Evolutionary conservation across 2,329 filamentous ascomycete species (phyloP).

Genomic region (Pseudocercospora crystallina): DNA sequence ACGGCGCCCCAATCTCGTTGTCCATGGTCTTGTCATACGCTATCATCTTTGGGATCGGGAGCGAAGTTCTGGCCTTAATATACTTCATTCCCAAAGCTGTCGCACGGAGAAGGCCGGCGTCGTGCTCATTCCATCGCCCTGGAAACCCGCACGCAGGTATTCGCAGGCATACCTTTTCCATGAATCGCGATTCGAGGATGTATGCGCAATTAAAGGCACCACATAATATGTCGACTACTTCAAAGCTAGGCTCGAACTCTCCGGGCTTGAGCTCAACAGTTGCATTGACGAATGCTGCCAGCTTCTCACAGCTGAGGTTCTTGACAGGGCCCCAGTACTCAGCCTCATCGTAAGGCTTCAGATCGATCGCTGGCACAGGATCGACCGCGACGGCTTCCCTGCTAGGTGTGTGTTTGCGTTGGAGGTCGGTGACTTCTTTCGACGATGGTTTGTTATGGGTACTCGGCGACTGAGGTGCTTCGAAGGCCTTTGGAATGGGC

Average conservation of each 20-base stretch:
- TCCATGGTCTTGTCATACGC: constrained; percentile 14
- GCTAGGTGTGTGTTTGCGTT: too few relatives aligned
- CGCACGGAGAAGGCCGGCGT: constrained; percentile 16
- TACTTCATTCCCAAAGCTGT: constrained; percentile 21
- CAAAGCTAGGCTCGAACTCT: neutral
- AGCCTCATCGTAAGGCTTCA: neutral
- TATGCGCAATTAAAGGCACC: constrained; percentile 23
- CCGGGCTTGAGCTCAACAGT: constrained; percentile 5
- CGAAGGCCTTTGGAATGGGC: too few relatives aligned
- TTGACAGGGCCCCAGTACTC: constrained; percentile 19
- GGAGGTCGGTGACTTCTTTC: too few relatives aligned
- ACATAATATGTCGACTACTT: constrained; percentile 8
- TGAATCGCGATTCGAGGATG: constrained; percentile 12
- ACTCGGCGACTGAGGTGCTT: too few relatives aligned
- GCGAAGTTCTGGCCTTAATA: constrained; percentile 13
- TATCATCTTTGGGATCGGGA: constrained; percentile 19
- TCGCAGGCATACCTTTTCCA: constrained; percentile 15
- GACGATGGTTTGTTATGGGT: too few relatives aligned
- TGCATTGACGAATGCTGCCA: constrained; percentile 6
- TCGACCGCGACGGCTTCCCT: too few relatives aligned
- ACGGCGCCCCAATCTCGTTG: constrained; percentile 22
- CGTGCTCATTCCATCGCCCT: constrained; percentile 20
- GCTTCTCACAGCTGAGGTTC: constrained; percentile 9
- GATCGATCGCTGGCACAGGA: too few relatives aligned
- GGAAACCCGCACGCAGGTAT: constrained; percentile 19